phyloP scores from a whole-genome alignment of 2,329 filamentous ascomycete species.

The Colletotrichum cereale region DNA sequence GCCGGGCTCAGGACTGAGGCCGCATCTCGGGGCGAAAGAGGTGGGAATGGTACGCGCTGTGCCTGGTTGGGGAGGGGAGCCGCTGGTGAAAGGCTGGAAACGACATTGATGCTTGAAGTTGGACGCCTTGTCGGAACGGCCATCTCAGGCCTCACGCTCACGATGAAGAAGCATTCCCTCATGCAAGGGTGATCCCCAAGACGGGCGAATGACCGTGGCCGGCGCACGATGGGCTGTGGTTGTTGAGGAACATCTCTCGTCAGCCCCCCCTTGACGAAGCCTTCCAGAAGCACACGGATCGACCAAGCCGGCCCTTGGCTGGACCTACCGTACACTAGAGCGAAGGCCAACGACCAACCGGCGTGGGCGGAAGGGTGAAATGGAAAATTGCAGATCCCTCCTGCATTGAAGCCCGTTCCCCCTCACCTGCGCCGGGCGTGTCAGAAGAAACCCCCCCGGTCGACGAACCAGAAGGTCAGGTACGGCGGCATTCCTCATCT shows the following conservation, averaged over 20 bases:
- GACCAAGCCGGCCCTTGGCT: not conserved
- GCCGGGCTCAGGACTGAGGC: constrained; percentile 36
- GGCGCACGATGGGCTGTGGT: not conserved
- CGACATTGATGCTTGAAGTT: not conserved
- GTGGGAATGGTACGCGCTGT: not conserved
- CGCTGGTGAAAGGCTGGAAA: not conserved
- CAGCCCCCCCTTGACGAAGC: not conserved
- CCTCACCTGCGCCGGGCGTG: not conserved
- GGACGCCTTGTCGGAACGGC: not conserved
- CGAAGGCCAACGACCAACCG: constrained; percentile 7
- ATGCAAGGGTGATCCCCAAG: not conserved
- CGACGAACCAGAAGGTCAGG: constrained; percentile 22
- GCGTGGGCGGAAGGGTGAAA: constrained; percentile 24
- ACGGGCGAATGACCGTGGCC: not conserved
- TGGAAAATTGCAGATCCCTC: constrained; percentile 8
- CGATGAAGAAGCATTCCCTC: not conserved
- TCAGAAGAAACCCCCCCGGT: not conserved
- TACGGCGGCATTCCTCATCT: constrained; percentile 1
- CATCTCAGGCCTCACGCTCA: not conserved
- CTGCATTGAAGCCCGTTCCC: not conserved
- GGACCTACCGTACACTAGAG: not conserved
- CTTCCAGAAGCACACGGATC: constrained; percentile 15
- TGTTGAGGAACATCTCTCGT: not conserved
- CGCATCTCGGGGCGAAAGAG: constrained; percentile 8
- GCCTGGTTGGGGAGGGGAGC: not conserved